These are phyloP conservation scores for Cyclotella sp. DNA, from an alignment of 108 stramenopile genomes.

Conservation along the genomic window DNA sequence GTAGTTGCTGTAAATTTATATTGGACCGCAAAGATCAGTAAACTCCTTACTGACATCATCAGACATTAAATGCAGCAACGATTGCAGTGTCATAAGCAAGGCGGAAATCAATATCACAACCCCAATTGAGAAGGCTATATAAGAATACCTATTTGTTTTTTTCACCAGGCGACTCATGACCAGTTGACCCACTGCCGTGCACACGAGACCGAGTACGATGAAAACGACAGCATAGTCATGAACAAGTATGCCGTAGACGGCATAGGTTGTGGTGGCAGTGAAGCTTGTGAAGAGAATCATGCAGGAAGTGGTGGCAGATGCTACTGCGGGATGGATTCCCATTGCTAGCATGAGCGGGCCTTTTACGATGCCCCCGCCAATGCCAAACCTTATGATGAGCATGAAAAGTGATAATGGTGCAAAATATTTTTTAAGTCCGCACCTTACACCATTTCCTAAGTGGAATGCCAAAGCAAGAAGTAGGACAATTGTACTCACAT, in stretches of 20 bases:
- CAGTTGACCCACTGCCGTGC: conserved; percentile 84
- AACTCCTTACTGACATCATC: too few species aligned
- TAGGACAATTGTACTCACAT: conserved; percentile 76
- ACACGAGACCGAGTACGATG: conserved; percentile 82
- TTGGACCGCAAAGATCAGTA: too few species aligned
- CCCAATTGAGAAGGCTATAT: conserved; percentile 94
- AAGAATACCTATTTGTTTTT: conserved; percentile 88
- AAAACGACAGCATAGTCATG: conserved; percentile 87
- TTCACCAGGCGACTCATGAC: conserved; percentile 84
- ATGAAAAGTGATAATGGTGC: too few species aligned
- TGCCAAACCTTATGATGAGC: conserved; percentile 64
- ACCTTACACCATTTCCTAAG: too few species aligned
- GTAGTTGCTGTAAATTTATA: too few species aligned
- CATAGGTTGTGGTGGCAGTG: conserved; percentile 88
- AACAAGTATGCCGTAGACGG: conserved; percentile 91
- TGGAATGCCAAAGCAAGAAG: background rate
- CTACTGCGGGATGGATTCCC: conserved; percentile 94
- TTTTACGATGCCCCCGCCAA: conserved; percentile 94
- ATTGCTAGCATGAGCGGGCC: conserved; percentile 96
- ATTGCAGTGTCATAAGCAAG: conserved; percentile 77
- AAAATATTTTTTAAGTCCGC: too few species aligned
- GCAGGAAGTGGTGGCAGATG: conserved; percentile 84
- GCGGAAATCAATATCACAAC: conserved; percentile 87
- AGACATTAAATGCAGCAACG: conserved; percentile 31
- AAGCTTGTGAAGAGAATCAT: conserved; percentile 96